A percentile compares a stretch with the other conserved stretches of the same genome.
These are phyloP conservation scores for Comarum palustre DNA, from an alignment of 306 rosid species.

Conservation along the genomic window DNA sequence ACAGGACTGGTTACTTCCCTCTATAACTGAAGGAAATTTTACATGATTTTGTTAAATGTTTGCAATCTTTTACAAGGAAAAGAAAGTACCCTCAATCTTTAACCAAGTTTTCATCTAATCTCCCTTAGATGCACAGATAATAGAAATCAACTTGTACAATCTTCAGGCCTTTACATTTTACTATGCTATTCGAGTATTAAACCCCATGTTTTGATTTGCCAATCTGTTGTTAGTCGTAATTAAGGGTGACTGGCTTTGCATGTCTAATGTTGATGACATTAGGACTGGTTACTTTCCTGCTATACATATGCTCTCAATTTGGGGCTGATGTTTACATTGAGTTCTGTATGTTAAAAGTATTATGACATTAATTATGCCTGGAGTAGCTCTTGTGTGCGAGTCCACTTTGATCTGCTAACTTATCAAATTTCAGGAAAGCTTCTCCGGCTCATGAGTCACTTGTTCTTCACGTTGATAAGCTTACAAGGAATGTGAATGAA, in stretches of 20 bases:
- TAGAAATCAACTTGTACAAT: not conserved
- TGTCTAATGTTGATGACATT: not conserved
- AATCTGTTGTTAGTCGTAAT: not conserved
- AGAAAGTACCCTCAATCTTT: not conserved
- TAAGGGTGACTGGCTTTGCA: not conserved
- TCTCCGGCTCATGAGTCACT: constrained; percentile 84
- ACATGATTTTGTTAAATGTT: not conserved
- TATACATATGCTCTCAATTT: not conserved
- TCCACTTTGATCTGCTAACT: constrained; percentile 4
- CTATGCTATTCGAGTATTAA: not conserved
- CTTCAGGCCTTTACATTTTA: not conserved
- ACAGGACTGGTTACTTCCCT: not conserved
- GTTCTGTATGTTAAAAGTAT: not conserved
- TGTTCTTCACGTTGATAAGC: constrained; percentile 79
- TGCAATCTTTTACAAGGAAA: not conserved
- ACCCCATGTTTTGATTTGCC: not conserved
- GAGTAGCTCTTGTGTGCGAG: not conserved
- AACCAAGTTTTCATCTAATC: not conserved
- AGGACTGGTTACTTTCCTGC: not conserved
- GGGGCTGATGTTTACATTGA: not conserved
- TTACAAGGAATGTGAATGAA: constrained; percentile 93
- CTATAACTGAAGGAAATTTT: not conserved
- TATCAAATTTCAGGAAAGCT: constrained; percentile 58
- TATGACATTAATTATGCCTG: not conserved
- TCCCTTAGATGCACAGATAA: not conserved